These are phyloP conservation scores for Russula virescens DNA, from an alignment of 768 basidiomycete species.

Conservation along the genomic window DNA sequence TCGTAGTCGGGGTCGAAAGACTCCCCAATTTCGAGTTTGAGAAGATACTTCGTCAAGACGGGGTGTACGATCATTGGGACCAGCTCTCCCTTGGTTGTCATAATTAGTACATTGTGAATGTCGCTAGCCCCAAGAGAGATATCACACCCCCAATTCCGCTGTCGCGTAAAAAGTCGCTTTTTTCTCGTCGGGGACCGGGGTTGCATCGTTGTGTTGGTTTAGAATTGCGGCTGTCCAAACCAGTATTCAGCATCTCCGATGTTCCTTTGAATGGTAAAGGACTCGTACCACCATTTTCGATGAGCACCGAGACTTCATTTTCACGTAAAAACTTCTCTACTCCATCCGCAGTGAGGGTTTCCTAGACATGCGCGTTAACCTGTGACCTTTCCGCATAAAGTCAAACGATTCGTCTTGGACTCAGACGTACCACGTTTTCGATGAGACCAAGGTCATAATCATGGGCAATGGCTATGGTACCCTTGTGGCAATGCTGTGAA, in stretches of 20 bases:
- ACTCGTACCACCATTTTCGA: slow-evolving; percentile 4
- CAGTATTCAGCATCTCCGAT: not conserved
- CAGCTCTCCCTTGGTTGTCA: slow-evolving; percentile 3
- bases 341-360: slow-evolving; percentile 1
- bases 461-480: slow-evolving; percentile 10
- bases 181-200: not conserved
- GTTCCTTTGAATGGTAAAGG: not conserved
- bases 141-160: not conserved
- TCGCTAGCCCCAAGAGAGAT: not conserved
- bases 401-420: no score
- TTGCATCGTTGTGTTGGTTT: not conserved
- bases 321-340: slow-evolving; percentile 1
- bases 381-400: not conserved
- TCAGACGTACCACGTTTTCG: slow-evolving; percentile 6
- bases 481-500: not conserved
- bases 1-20: not conserved
- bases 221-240: not conserved
- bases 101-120: not conserved
- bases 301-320: not conserved
- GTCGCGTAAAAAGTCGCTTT: slow-evolving; percentile 1
- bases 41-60: slow-evolving; percentile 1
- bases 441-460: slow-evolving; percentile 9
- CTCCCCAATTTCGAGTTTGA: slow-evolving; percentile 5
- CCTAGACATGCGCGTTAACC: not conserved
- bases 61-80: slow-evolving; percentile 5